phyloP scores from a whole-genome alignment of 2,329 filamentous ascomycete species.

The Neobulgaria alba region DNA sequence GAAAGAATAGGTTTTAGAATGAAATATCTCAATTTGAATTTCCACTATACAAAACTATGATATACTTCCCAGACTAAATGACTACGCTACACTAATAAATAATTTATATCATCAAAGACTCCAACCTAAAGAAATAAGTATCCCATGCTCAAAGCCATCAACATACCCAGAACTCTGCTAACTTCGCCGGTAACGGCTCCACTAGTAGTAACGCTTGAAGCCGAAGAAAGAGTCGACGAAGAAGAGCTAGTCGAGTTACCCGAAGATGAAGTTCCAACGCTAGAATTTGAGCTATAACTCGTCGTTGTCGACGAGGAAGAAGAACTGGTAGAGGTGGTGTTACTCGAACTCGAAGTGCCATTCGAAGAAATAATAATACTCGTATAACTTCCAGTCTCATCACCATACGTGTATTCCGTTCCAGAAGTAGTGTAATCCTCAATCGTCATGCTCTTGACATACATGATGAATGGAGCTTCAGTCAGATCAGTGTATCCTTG shows the following conservation, averaged over 20 bases:
- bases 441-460: slow-evolving; percentile 51
- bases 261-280: slow-evolving; percentile 3
- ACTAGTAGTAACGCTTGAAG: neutral
- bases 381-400: slow-evolving; percentile 46
- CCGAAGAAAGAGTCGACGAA: slow-evolving; percentile 2
- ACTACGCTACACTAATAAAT: too few relatives aligned
- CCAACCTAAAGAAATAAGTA: slow-evolving; percentile 11
- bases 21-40: too few relatives aligned
- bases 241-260: slow-evolving; percentile 5
- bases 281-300: slow-evolving; percentile 4
- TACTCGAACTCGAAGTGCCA: neutral
- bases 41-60: too few relatives aligned
- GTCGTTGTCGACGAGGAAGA: slow-evolving; percentile 1
- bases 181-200: neutral
- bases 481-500: slow-evolving; percentile 58
- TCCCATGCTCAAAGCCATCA: slow-evolving; percentile 6
- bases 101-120: too few relatives aligned
- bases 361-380: slow-evolving; percentile 32
- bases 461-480: slow-evolving; percentile 63
- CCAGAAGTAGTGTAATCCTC: slow-evolving; percentile 49
- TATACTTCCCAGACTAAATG: too few relatives aligned
- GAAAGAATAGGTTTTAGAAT: too few relatives aligned
- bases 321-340: neutral
- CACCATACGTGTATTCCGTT: slow-evolving; percentile 52
- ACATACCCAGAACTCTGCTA: slow-evolving; percentile 1